These are phyloP conservation scores for Puccinia horiana DNA, from an alignment of 1,284 basidiomycete species.

Conservation along the genomic window DNA sequence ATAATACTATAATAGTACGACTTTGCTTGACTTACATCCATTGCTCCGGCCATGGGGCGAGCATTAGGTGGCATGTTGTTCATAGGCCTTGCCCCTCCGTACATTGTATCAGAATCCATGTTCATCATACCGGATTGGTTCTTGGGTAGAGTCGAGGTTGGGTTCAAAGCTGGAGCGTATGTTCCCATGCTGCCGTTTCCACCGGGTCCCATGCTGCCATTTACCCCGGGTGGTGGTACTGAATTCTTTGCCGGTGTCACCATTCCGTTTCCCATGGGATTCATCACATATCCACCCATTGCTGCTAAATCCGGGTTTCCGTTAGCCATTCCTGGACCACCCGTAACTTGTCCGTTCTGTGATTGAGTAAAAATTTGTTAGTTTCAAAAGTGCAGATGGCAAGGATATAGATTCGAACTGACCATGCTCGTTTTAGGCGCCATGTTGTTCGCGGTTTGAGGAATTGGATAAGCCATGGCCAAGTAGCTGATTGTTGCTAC, in stretches of 20 bases:
- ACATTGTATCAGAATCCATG: not conserved
- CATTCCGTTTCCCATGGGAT: not conserved
- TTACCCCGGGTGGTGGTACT: not conserved
- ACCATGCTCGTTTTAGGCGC: not conserved
- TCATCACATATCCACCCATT: not conserved
- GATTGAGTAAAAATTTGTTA: not conserved
- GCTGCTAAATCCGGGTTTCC: not conserved
- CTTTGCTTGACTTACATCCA: not conserved
- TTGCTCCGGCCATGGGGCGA: constrained; percentile 1
- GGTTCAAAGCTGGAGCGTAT: not conserved
- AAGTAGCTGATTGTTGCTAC: constrained; percentile 2
- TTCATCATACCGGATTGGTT: constrained; percentile 7
- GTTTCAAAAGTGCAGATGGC: not conserved
- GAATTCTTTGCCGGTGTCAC: not conserved
- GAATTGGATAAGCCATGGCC: not conserved
- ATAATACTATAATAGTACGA: not conserved
- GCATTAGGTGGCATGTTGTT: not conserved
- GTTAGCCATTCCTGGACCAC: not conserved
- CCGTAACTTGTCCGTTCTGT: not conserved
- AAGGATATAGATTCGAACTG: not conserved
- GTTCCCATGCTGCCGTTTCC: not conserved
- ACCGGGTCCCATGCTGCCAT: not conserved
- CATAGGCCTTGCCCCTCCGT: not conserved
- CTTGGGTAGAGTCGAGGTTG: not conserved
- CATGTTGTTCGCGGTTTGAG: not conserved